These are phyloP conservation scores for Arctostaphylos glauca DNA, from an alignment of 148 eudicot species.

Conservation along the genomic window DNA sequence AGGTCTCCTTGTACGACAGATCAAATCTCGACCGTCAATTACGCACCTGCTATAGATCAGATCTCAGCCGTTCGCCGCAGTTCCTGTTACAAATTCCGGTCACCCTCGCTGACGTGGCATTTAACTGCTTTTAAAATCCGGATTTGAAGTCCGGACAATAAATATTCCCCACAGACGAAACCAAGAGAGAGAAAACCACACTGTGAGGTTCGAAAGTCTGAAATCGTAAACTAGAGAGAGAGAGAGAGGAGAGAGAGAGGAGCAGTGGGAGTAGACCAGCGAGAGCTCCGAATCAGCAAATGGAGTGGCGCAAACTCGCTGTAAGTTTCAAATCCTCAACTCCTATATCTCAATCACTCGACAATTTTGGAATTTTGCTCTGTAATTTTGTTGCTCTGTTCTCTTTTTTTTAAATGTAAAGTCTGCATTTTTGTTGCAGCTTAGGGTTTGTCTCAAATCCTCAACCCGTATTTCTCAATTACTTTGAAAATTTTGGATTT, in stretches of 20 bases:
- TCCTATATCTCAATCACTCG: neutral
- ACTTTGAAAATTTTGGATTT: neutral
- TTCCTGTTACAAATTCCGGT: slow-evolving; percentile 10
- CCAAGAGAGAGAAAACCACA: neutral
- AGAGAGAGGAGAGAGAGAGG: neutral
- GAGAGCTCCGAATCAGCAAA: slow-evolving; percentile 14
- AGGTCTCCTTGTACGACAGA: no score
- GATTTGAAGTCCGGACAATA: slow-evolving; percentile 46
- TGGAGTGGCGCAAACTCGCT: slow-evolving; percentile 15
- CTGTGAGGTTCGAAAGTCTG: slow-evolving; percentile 7
- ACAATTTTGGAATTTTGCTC: neutral
- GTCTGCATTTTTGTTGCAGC: no score
- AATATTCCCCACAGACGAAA: neutral
- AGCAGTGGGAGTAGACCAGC: slow-evolving; percentile 10
- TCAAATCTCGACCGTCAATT: slow-evolving; percentile 19
- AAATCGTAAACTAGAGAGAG: neutral
- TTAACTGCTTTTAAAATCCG: slow-evolving; percentile 53
- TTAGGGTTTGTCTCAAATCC: no score
- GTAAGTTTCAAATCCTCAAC: slow-evolving; percentile 26
- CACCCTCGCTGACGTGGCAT: slow-evolving; percentile 31
- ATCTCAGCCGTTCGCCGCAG: slow-evolving; percentile 26
- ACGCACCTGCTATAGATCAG: neutral
- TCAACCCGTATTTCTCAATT: neutral
- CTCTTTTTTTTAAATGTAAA: neutral
- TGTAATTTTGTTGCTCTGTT: no score